A percentile compares a stretch with the other conserved stretches of the same genome.
Conservation (phyloP, 1,139 yeast genomes). For the Saccharomyces pastorianus region DNA sequence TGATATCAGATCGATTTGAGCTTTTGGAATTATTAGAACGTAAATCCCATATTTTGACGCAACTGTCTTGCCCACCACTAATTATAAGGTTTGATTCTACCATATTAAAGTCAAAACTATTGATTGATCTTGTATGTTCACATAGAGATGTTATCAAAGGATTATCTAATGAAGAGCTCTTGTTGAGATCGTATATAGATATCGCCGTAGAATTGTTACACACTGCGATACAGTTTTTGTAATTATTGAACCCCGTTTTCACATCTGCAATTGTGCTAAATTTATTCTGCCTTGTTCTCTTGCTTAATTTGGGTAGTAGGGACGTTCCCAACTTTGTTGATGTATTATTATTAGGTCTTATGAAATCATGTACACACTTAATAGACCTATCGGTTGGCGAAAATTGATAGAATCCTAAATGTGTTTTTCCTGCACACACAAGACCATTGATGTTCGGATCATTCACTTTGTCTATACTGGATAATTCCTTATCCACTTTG, state of each 20-base stretch:
- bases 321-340: conserved; percentile 6
- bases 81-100: conserved; percentile 51
- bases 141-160: conserved; percentile 41
- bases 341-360: conserved; percentile 7
- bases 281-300: conserved; percentile 31
- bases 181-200: conserved; percentile 41
- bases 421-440: conserved; percentile 30
- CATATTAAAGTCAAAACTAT: conserved; percentile 64
- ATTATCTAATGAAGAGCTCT: conserved; percentile 34
- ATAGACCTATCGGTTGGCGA: conserved; percentile 17
- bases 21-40: conserved; percentile 38
- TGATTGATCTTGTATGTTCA: conserved; percentile 77
- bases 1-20: conserved; percentile 25
- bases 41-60: conserved; percentile 81
- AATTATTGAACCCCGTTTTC: conserved; percentile 40
- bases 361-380: conserved; percentile 20
- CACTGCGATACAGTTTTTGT: conserved; percentile 40
- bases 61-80: conserved; percentile 90
- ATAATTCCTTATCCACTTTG: conserved; percentile 20
- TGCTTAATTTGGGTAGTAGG: conserved; percentile 10
- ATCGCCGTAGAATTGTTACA: conserved; percentile 42
- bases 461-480: conserved; percentile 30
- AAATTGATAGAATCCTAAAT: conserved; percentile 27
- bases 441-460: conserved; percentile 20
- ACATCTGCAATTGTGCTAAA: conserved; percentile 44